These are phyloP conservation scores for Ambrosia trifida DNA, from an alignment of 129 eudicot genomes.

Conservation along the genomic window DNA sequence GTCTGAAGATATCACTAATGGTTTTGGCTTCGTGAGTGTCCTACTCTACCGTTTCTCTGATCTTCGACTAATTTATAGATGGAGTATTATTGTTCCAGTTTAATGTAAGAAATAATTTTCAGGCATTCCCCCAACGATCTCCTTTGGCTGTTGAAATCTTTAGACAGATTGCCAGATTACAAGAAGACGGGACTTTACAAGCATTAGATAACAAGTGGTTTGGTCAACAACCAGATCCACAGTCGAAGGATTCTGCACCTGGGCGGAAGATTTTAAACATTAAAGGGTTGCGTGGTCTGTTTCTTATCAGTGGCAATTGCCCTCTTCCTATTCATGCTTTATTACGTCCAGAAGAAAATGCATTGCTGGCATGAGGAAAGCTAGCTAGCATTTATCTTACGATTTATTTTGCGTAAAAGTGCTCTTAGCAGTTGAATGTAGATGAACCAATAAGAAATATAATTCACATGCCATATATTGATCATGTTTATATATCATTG, in stretches of 20 bases:
- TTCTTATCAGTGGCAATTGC: conserved; percentile 24
- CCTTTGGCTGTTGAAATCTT: conserved; percentile 34
- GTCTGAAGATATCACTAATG: conserved; percentile 23
- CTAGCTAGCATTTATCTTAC: conserved; percentile 15
- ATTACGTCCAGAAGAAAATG: conserved; percentile 9
- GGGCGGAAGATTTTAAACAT: not conserved
- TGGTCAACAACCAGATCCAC: not conserved
- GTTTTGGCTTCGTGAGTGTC: conserved; percentile 42
- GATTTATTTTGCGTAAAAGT: not conserved
- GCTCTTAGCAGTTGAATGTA: not conserved
- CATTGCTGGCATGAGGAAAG: conserved; percentile 6
- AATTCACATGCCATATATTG: not conserved
- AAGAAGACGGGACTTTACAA: conserved; percentile 43
- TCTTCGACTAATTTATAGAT: not conserved
- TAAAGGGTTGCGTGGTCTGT: conserved; percentile 6
- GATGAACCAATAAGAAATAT: conserved; percentile 11
- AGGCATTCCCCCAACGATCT: conserved; percentile 47
- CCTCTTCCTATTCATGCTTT: not conserved
- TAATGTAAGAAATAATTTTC: not conserved
- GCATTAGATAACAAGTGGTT: conserved; percentile 39
- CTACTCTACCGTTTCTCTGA: not conserved
- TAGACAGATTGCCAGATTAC: conserved; percentile 35
- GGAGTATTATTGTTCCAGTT: not conserved
- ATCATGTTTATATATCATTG: too few species aligned
- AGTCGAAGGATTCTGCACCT: not conserved